phyloP scores from a whole-genome alignment of 2,329 filamentous ascomycete species.

The Fusarium redolens region DNA sequence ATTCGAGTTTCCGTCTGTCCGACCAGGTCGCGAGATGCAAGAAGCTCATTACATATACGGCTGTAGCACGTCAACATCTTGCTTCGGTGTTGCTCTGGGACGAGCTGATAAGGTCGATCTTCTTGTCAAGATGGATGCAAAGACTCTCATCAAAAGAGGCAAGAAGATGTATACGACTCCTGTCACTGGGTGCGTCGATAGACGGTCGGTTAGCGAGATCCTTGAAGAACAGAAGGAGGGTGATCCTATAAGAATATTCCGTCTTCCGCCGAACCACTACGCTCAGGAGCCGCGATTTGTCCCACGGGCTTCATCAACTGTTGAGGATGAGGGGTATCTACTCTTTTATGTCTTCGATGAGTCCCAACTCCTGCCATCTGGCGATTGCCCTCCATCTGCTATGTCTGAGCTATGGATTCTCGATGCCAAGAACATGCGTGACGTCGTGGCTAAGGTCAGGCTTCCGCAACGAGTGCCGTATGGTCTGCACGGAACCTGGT shows the following conservation, averaged over 20 bases:
- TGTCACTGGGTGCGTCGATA: slow-evolving; percentile 72
- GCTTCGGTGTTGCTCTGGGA: slow-evolving; percentile 70
- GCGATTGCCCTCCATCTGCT: slow-evolving; percentile 57
- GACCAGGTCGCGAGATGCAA: slow-evolving; percentile 66
- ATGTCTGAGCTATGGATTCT: slow-evolving; percentile 76
- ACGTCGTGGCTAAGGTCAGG: slow-evolving; percentile 67
- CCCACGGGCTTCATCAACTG: slow-evolving; percentile 52
- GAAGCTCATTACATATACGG: slow-evolving; percentile 73
- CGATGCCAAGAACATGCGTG: slow-evolving; percentile 70
- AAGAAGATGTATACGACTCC: slow-evolving; percentile 56
- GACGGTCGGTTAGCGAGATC: slow-evolving; percentile 64
- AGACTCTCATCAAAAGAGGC: slow-evolving; percentile 64
- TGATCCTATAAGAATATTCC: slow-evolving; percentile 71
- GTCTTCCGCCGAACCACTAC: slow-evolving; percentile 69
- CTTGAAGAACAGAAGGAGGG: slow-evolving; percentile 55
- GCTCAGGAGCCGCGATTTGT: slow-evolving; percentile 77
- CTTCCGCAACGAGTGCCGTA: slow-evolving; percentile 77
- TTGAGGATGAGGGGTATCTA: slow-evolving; percentile 75
- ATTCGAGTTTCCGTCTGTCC: slow-evolving; percentile 75
- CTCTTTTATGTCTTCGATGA: slow-evolving; percentile 79
- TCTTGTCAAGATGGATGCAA: slow-evolving; percentile 70
- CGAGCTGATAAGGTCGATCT: slow-evolving; percentile 74
- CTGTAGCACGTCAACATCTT: slow-evolving; percentile 68
- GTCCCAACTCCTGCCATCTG: slow-evolving; percentile 65
- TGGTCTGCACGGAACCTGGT: slow-evolving; percentile 74